Conservation (phyloP, 176 grass and related monocot genomes). For the Carex cristatella region DNA sequence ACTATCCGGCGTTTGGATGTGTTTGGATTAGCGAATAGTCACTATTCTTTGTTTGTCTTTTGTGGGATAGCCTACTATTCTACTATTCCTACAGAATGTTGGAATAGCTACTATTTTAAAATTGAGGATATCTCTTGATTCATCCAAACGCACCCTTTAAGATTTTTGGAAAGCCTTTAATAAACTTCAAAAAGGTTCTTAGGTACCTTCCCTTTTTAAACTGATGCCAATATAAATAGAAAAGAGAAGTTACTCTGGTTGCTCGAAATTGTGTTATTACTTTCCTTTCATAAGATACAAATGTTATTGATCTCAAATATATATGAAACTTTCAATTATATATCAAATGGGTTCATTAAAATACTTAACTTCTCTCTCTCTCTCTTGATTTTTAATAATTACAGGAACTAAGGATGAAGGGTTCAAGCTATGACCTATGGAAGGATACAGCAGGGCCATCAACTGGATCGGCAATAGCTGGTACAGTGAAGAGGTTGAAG, state of each 20-base stretch:
- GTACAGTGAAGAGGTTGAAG: constrained; percentile 52
- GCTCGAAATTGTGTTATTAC: not conserved
- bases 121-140: too few species aligned
- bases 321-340: too few species aligned
- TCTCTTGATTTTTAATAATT: not conserved
- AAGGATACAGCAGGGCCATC: constrained; percentile 61
- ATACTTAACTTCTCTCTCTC: not conserved
- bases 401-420: constrained; percentile 49
- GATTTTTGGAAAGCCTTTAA: not conserved
- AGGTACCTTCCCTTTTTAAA: not conserved
- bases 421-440: constrained; percentile 66
- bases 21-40: too few species aligned
- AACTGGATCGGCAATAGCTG: constrained; percentile 8
- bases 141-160: not conserved
- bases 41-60: too few species aligned
- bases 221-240: not conserved
- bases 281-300: not conserved
- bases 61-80: too few species aligned
- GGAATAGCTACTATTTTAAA: too few species aligned
- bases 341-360: not conserved
- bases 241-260: not conserved
- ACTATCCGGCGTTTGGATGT: too few species aligned
- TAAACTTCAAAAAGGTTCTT: not conserved
- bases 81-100: too few species aligned
- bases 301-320: not conserved